Percentiles rank a stretch among this genome's conserved stretches.
Conservation (phyloP, 257 asterid genomes). For the Solanum piurae region DNA sequence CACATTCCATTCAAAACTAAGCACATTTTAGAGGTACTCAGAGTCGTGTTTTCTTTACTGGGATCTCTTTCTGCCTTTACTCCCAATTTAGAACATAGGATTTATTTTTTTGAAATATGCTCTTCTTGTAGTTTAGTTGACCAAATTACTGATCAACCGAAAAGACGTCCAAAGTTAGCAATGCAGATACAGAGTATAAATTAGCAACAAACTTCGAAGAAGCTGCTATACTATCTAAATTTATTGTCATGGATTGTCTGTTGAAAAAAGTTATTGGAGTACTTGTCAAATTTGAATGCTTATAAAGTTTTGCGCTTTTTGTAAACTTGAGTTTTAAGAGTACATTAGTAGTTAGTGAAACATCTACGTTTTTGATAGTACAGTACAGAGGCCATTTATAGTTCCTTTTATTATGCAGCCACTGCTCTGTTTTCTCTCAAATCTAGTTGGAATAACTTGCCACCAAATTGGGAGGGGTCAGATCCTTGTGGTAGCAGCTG, state of each 20-base stretch:
- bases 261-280: background rate
- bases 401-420: slow-evolving; percentile 29
- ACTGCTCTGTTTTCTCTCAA: slow-evolving; percentile 54
- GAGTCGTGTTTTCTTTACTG: background rate
- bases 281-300: background rate
- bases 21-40: background rate
- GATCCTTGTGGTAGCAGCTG: slow-evolving; percentile 79
- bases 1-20: background rate
- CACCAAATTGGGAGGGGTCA: slow-evolving; percentile 71
- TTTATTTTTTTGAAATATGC: background rate
- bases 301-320: background rate
- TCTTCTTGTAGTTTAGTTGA: background rate
- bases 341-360: background rate
- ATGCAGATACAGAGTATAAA: background rate
- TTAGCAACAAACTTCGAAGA: background rate
- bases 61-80: background rate
- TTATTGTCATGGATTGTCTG: background rate
- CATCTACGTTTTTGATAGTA: background rate
- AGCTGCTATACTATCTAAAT: background rate
- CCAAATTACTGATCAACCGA: background rate
- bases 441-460: slow-evolving; percentile 68
- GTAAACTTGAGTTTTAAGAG: background rate
- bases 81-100: background rate
- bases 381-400: background rate
- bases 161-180: background rate